Conservation (phyloP, 2,329 filamentous ascomycete genomes). For the Aureobasidium subglaciale region DNA sequence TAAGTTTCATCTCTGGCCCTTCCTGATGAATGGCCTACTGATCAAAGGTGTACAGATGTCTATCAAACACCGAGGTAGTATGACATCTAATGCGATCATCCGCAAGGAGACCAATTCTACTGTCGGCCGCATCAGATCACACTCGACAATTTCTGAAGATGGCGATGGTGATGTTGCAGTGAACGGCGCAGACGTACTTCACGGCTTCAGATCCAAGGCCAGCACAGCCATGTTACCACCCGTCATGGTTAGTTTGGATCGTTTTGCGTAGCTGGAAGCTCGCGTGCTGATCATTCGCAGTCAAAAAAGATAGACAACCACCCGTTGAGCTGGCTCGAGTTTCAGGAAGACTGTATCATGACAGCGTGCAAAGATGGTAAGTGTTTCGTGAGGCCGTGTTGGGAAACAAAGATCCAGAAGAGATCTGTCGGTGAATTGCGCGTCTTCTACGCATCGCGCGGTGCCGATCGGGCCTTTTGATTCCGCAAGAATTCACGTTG, state of each 20-base stretch:
- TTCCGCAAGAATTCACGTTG: constrained; percentile 2
- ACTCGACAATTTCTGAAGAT: constrained; percentile 55
- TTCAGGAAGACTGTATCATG: constrained; percentile 86
- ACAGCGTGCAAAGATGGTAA: constrained; percentile 85
- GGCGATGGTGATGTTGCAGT: constrained; percentile 25
- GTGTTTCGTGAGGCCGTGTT: constrained; percentile 28
- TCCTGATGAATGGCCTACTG: background rate
- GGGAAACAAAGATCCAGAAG: background rate
- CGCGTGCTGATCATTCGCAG: constrained; percentile 38
- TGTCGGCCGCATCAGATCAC: constrained; percentile 57
- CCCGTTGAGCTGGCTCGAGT: constrained; percentile 83
- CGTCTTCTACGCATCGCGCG: constrained; percentile 4
- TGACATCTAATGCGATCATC: constrained; percentile 52
- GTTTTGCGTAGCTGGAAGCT: no score
- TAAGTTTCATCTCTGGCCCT: constrained; percentile 39
- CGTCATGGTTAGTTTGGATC: constrained; percentile 75
- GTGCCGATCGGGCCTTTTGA: background rate
- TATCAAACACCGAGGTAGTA: constrained; percentile 49
- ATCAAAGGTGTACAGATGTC: constrained; percentile 27
- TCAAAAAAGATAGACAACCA: constrained; percentile 79
- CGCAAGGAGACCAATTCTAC: constrained; percentile 47
- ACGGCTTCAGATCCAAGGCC: constrained; percentile 77
- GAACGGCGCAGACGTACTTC: constrained; percentile 50
- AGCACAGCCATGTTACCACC: constrained; percentile 82
- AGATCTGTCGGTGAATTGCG: background rate